Evolutionary conservation across 2,329 filamentous ascomycete species (phyloP), one percentile per base, ranked within the genome.

Genomic region (Cylindrodendrum hubeiense): DNA sequence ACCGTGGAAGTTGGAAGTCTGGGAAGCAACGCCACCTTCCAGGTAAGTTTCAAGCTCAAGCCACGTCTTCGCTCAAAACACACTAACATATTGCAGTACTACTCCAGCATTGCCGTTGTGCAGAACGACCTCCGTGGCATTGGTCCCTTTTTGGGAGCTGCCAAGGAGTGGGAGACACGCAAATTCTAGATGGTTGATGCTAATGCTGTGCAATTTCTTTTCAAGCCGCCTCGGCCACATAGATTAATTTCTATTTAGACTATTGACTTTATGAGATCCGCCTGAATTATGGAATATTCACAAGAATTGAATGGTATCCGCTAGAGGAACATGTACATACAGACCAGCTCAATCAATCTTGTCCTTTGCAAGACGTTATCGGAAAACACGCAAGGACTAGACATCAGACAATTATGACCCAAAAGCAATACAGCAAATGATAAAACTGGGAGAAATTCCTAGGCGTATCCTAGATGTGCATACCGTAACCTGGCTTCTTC

Each of bases 1-100:
- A 88, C 86, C 0, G 86, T 87, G 1, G 74, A 79, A 52, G 85
- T 87, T 10, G 85, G 86, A 49, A 86, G 83, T 55, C 69, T 88
- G 66, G 82, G 79, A 67, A 81, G 82, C 12, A 79, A 84, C 66
- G 86, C 81, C 3, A 81, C 79, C 9, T 88, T 85, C 67, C 80
- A 85, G 75, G 84, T 86, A 70, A 76, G 78, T 50, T 49, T 4
- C 2, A 7, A 21, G 8, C 5, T 4, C 4, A 4, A 3, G 5
- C 2, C 0, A 17, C 2, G 9, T 4, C 2, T 15, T 6, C 22
- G 3, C 1, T 3, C 12, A 10, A 28, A 12, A 5, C 2, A 17
- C 5, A 19, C 49, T 34, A 4, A 71, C 43, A 1, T 50, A 5
- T 34, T 7, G 2, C 21, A 77, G 75, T 77, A 77, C 21, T 77